Conservation (phyloP, 2,329 filamentous ascomycete species). For the Plectosphaerella sp. region DNA sequence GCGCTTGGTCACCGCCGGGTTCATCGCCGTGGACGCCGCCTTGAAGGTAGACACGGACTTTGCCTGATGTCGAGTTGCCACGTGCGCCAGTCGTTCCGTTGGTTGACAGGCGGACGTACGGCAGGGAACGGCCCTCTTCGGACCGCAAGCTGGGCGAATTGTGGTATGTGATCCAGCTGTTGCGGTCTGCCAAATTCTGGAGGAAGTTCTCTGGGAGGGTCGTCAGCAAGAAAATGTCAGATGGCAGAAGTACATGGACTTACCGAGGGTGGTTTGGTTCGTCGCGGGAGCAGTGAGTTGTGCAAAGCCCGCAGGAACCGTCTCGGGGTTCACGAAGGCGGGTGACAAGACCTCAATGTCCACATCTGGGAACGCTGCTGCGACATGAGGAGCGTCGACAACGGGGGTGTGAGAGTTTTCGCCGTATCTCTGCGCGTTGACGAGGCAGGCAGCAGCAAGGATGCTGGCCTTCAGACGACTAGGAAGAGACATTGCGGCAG, state of each 20-base stretch:
- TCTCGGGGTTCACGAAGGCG: slow-evolving; percentile 12
- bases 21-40: slow-evolving; percentile 27
- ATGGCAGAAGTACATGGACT: too few species aligned
- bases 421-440: too few species aligned
- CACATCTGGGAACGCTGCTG: slow-evolving; percentile 13
- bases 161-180: slow-evolving; percentile 18
- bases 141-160: slow-evolving; percentile 9
- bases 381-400: too few species aligned
- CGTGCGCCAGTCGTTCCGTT: not conserved
- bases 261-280: too few species aligned
- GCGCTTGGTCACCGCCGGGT: slow-evolving; percentile 23
- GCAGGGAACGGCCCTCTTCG: slow-evolving; percentile 17
- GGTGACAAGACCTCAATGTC: slow-evolving; percentile 17
- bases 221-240: too few species aligned
- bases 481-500: too few species aligned
- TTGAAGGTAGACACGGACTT: slow-evolving; percentile 24
- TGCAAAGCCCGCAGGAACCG: slow-evolving; percentile 4
- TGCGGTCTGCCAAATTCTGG: slow-evolving; percentile 14
- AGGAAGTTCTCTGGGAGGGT: slow-evolving; percentile 11
- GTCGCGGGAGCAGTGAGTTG: too few species aligned
- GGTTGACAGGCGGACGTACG: slow-evolving; percentile 14
- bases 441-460: too few species aligned
- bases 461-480: too few species aligned
- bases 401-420: too few species aligned
- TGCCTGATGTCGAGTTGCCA: slow-evolving; percentile 13